A percentile compares a stretch with the other conserved stretches of the same genome.
phyloP scores from a whole-genome alignment of 2,329 filamentous ascomycete genomes.

The Chaetomium olivaceum region DNA sequence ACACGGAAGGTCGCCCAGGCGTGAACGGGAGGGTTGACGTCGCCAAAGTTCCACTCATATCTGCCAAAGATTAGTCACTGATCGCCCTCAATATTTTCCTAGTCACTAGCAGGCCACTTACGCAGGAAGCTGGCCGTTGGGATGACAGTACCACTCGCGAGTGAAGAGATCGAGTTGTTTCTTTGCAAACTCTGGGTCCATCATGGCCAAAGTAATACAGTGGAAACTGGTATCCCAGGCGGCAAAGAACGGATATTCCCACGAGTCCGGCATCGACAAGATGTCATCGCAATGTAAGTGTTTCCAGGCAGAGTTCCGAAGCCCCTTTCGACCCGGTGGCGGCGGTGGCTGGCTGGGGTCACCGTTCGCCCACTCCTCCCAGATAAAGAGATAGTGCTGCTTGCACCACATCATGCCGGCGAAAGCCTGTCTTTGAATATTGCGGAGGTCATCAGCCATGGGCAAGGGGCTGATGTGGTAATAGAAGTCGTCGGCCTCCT shows the following conservation, averaged over 20 bases:
- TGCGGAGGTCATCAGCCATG: constrained; percentile 89
- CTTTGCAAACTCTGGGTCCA: constrained; percentile 96
- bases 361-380: constrained; percentile 97
- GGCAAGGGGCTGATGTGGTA: constrained; percentile 88
- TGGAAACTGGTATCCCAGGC: constrained; percentile 98
- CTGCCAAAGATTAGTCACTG: constrained; percentile 38
- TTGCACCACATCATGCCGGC: constrained; percentile 99
- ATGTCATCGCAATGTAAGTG: constrained; percentile 95
- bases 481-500: constrained; percentile 97
- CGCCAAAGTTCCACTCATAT: constrained; percentile 95
- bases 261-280: constrained; percentile 95
- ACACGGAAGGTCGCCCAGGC: constrained; percentile 94
- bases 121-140: constrained; percentile 90
- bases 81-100: too few species aligned
- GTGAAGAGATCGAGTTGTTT: constrained; percentile 96
- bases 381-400: constrained; percentile 94
- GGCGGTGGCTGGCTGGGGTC: constrained; percentile 87
- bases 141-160: constrained; percentile 98
- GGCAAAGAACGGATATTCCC: constrained; percentile 98
- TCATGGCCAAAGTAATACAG: constrained; percentile 93
- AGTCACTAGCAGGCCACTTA: constrained; percentile 47
- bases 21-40: constrained; percentile 95
- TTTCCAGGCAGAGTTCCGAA: constrained; percentile 89
- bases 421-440: constrained; percentile 92
- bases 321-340: constrained; percentile 72